A percentile compares a stretch with the other conserved stretches of the same genome.
phyloP scores from a whole-genome alignment of 176 grass and related monocot genomes.

The Elaeis guineensis region DNA sequence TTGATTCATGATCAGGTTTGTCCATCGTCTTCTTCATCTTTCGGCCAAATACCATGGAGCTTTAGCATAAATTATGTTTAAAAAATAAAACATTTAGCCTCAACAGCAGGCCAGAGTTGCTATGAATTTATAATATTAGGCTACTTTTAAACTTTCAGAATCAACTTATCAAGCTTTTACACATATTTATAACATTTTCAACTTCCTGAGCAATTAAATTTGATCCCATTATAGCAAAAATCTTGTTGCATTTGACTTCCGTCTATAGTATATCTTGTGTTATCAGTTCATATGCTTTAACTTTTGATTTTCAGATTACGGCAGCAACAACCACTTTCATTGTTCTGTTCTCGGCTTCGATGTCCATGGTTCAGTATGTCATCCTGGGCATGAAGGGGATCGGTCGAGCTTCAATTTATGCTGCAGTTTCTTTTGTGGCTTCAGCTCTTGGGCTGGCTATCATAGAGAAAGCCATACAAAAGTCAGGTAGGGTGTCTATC shows the following conservation, averaged over 20 bases:
- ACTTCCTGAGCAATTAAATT: neutral
- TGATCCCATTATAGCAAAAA: no score
- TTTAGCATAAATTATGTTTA: no score
- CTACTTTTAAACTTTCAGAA: no score
- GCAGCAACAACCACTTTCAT: conserved; percentile 66
- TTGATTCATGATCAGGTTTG: no score
- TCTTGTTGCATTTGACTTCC: no score
- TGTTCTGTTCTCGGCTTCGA: conserved; percentile 66
- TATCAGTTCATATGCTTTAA: neutral
- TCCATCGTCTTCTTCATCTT: no score
- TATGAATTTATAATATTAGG: no score
- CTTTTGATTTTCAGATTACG: conserved; percentile 34
- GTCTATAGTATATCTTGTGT: no score
- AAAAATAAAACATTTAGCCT: no score
- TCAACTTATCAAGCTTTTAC: no score
- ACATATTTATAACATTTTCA: neutral
- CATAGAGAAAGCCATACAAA: conserved; percentile 32
- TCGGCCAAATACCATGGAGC: no score
- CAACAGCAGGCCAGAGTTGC: no score
- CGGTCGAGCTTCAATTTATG: conserved; percentile 37
- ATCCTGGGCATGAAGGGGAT: conserved; percentile 58
- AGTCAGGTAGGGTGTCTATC: conserved; percentile 53
- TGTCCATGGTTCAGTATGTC: conserved; percentile 82
- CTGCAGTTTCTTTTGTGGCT: conserved; percentile 39
- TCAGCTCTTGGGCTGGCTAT: conserved; percentile 27